These are phyloP conservation scores for Fusarium coicis DNA, from an alignment of 2,329 filamentous ascomycete species.

Conservation along the genomic window DNA sequence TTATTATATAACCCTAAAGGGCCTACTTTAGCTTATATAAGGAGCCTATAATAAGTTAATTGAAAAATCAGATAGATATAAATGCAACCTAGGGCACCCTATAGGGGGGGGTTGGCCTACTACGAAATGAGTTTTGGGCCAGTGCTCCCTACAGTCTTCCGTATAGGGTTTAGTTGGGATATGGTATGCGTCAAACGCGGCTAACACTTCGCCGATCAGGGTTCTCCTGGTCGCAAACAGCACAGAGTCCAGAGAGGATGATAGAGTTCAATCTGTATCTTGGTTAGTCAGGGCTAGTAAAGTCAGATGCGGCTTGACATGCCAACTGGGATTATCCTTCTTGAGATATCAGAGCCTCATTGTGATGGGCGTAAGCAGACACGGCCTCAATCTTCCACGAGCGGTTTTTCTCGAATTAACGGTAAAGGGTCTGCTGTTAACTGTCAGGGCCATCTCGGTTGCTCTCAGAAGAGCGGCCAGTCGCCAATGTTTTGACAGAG, in stretches of 20 bases:
- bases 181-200: neutral
- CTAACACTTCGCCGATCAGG: neutral
- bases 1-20: no score
- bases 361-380: neutral
- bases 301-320: no score
- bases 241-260: neutral
- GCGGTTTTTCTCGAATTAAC: neutral
- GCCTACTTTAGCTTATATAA: no score
- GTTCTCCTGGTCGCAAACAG: neutral
- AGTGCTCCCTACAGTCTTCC: no score
- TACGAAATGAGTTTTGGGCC: no score
- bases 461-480: neutral
- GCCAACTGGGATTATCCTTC: no score
- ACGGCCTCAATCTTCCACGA: fast-evolving
- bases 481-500: neutral
- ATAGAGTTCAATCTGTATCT: neutral
- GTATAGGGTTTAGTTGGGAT: neutral
- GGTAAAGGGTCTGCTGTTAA: fast-evolving
- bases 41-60: no score
- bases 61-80: no score
- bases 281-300: neutral
- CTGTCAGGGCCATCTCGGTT: neutral
- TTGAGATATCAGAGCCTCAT: neutral
- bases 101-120: no score
- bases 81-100: no score